Percentiles rank a stretch among this genome's conserved stretches.
phyloP scores from a whole-genome alignment of 2,329 filamentous ascomycete genomes.

The Remersonia thermophila region DNA sequence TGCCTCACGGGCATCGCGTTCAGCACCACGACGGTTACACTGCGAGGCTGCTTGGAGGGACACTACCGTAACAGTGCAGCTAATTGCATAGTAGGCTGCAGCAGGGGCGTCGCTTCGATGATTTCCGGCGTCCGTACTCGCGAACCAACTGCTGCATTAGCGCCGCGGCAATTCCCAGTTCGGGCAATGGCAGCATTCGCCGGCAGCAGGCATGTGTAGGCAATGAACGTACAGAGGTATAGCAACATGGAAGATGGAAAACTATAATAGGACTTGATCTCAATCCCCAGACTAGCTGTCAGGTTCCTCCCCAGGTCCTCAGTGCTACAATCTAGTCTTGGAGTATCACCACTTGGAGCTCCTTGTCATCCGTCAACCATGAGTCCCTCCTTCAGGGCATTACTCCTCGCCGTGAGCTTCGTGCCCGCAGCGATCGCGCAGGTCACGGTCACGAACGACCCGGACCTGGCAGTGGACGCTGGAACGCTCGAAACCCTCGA shows the following conservation, averaged over 20 bases:
- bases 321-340: no score
- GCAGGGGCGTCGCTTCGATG: no score
- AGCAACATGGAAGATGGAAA: no score
- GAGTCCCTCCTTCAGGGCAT: background rate
- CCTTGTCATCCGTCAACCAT: no score
- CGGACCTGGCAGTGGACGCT: background rate
- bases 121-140: slow-evolving; percentile 1
- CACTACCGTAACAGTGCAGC: no score
- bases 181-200: background rate
- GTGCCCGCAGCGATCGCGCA: background rate
- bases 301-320: no score
- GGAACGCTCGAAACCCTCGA: slow-evolving; percentile 4
- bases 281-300: no score
- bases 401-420: slow-evolving; percentile 1
- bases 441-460: slow-evolving; percentile 1
- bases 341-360: no score
- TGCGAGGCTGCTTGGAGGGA: slow-evolving; percentile 1
- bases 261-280: no score
- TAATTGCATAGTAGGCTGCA: no score
- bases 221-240: no score
- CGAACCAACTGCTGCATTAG: slow-evolving; percentile 8
- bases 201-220: background rate
- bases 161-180: slow-evolving; percentile 5
- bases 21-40: slow-evolving; percentile 8
- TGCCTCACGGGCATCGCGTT: background rate